A percentile compares a stretch with the other conserved stretches of the same genome.
These are phyloP conservation scores for Arthrobotrys sphaeroides DNA, from an alignment of 2,329 filamentous ascomycete species.

Conservation along the genomic window DNA sequence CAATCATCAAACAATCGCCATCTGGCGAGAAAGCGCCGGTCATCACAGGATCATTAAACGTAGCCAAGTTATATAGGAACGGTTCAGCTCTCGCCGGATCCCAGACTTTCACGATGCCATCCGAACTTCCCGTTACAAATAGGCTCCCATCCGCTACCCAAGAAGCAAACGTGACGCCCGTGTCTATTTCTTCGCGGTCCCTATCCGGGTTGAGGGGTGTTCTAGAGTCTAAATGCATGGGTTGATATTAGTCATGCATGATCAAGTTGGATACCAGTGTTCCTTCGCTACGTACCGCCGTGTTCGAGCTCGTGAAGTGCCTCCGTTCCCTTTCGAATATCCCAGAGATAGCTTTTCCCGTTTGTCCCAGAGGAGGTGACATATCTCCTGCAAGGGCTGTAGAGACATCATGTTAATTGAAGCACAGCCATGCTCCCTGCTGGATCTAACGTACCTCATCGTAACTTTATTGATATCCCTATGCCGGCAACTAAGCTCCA, in stretches of 20 bases:
- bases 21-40: conserved; percentile 56
- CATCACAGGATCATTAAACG: conserved; percentile 56
- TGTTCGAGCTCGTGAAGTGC: conserved; percentile 54
- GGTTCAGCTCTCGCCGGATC: conserved; percentile 54
- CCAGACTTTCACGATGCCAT: conserved; percentile 58
- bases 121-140: conserved; percentile 55
- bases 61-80: conserved; percentile 55
- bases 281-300: conserved; percentile 41
- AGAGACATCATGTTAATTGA: conserved; percentile 1
- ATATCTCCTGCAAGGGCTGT: conserved; percentile 55
- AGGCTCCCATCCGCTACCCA: conserved; percentile 52
- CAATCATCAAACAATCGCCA: conserved; percentile 56
- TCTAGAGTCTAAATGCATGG: conserved; percentile 26
- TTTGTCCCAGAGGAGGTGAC: conserved; percentile 56
- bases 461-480: conserved; percentile 57
- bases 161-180: conserved; percentile 56
- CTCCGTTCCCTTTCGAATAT: conserved; percentile 38
- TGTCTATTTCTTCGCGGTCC: conserved; percentile 54
- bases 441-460: conserved; percentile 53
- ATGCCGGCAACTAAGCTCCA: conserved; percentile 54
- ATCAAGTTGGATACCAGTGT: not conserved
- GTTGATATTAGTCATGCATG: conserved; percentile 14
- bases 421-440: not conserved
- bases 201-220: conserved; percentile 44
- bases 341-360: conserved; percentile 56